phyloP scores from a whole-genome alignment of 2,329 filamentous ascomycete genomes.

The Trichoderma simmonsii region DNA sequence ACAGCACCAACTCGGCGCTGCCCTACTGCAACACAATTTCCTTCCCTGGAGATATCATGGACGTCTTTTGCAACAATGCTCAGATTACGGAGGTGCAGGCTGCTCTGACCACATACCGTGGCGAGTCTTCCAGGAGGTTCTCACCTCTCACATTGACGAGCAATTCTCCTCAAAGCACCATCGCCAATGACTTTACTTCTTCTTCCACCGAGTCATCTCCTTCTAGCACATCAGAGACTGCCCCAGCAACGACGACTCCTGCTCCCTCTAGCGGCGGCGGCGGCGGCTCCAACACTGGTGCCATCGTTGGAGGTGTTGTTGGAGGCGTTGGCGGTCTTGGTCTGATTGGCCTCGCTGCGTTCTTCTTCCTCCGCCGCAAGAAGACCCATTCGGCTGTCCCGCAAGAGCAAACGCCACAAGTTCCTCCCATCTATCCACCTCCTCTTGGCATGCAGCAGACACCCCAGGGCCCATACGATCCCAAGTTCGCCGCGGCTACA shows the following conservation, averaged over 20 bases:
- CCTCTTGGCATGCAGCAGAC: conserved; percentile 18
- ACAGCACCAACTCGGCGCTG: conserved; percentile 34
- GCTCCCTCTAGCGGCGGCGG: neutral
- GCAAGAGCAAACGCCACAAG: conserved; percentile 18
- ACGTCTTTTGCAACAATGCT: conserved; percentile 43
- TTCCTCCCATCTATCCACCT: conserved; percentile 22
- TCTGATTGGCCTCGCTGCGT: conserved; percentile 29
- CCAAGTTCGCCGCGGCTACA: conserved; percentile 24
- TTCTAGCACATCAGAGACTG: neutral
- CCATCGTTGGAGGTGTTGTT: conserved; percentile 39
- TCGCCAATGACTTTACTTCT: neutral
- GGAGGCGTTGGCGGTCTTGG: conserved; percentile 36
- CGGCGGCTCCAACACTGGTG: conserved; percentile 26
- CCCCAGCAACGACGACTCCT: neutral
- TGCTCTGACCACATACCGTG: conserved; percentile 41
- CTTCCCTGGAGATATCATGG: conserved; percentile 40
- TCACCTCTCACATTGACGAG: conserved; percentile 17
- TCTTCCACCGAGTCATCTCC: neutral
- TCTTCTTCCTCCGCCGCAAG: conserved; percentile 33
- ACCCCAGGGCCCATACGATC: conserved; percentile 28
- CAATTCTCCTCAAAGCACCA: neutral
- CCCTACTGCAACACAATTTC: conserved; percentile 47
- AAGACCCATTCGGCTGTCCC: conserved; percentile 21
- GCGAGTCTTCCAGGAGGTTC: conserved; percentile 35
- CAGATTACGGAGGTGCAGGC: conserved; percentile 34